These are phyloP conservation scores for Protostelium mycophagum DNA, from an alignment of 78 protist genomes.

Conservation along the genomic window DNA sequence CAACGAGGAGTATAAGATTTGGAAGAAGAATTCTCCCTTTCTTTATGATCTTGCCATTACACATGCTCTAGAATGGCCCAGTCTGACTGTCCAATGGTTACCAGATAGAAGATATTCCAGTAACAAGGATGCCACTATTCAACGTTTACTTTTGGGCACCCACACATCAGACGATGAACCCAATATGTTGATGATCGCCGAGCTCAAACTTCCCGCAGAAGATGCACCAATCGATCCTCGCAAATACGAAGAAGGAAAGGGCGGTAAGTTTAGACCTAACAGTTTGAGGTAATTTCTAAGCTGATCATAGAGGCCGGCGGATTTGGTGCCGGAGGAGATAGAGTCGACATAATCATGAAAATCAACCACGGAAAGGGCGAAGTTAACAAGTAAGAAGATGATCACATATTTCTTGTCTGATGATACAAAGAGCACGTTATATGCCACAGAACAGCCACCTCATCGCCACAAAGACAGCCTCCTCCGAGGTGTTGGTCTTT, in stretches of 20 bases:
- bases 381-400: neutral
- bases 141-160: conserved; percentile 88
- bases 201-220: conserved; percentile 80
- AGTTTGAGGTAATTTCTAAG: neutral
- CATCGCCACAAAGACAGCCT: conserved; percentile 93
- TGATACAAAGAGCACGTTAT: conserved; percentile 89
- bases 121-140: conserved; percentile 55
- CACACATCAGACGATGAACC: conserved; percentile 91
- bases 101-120: conserved; percentile 41
- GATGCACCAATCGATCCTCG: conserved; percentile 63
- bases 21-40: conserved; percentile 96
- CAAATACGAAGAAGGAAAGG: conserved; percentile 70
- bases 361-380: neutral
- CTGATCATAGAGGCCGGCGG: neutral
- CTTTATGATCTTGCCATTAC: conserved; percentile 89
- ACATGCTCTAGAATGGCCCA: conserved; percentile 95
- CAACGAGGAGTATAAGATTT: conserved; percentile 91
- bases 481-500: conserved; percentile 78
- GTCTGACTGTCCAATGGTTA: conserved; percentile 87
- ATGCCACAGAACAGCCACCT: conserved; percentile 88
- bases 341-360: neutral
- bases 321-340: neutral
- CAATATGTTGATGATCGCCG: conserved; percentile 86
- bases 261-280: conserved; percentile 13
- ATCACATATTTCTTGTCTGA: neutral